A percentile compares a stretch with the other conserved stretches of the same genome.
These are phyloP conservation scores for maize (Zea mays) DNA, from an alignment of 176 grass and related monocot genomes.

Conservation along the genomic window DNA sequence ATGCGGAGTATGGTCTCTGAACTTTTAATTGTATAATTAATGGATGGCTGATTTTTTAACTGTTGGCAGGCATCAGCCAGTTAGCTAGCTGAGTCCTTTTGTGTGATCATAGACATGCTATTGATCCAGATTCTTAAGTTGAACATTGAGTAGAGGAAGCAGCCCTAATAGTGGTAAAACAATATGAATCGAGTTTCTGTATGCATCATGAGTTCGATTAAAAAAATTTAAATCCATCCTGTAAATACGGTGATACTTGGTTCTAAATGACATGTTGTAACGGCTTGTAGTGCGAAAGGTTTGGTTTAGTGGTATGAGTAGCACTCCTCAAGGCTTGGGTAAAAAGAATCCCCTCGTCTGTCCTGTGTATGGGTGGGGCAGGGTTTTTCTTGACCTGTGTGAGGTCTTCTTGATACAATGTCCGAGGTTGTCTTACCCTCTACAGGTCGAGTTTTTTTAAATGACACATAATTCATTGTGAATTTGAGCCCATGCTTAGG, in stretches of 20 bases:
- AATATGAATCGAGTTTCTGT: not conserved
- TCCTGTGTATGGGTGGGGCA: too few relatives aligned
- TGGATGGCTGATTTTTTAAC: not conserved
- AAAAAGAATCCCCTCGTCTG: too few relatives aligned
- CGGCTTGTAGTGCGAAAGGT: too few relatives aligned
- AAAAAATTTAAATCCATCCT: not conserved
- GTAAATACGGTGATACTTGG: not conserved
- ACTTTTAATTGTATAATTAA: not conserved
- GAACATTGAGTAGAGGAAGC: not conserved
- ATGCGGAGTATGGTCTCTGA: conserved; percentile 10
- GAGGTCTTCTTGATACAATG: too few relatives aligned
- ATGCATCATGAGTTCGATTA: not conserved
- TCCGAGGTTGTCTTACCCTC: too few relatives aligned
- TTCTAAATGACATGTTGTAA: not conserved
- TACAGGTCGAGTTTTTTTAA: too few relatives aligned
- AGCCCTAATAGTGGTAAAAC: not conserved
- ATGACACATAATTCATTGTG: not conserved
- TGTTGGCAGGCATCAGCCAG: not conserved
- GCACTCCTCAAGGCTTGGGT: too few relatives aligned
- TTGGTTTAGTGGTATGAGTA: too few relatives aligned
- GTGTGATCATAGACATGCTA: not conserved
- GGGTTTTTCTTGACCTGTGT: too few relatives aligned
- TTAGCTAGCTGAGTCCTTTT: not conserved
- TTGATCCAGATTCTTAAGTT: not conserved
- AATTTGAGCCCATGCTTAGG: not conserved